Conservation (phyloP, 495 filamentous ascomycete species). For the Daldinia loculata region DNA sequence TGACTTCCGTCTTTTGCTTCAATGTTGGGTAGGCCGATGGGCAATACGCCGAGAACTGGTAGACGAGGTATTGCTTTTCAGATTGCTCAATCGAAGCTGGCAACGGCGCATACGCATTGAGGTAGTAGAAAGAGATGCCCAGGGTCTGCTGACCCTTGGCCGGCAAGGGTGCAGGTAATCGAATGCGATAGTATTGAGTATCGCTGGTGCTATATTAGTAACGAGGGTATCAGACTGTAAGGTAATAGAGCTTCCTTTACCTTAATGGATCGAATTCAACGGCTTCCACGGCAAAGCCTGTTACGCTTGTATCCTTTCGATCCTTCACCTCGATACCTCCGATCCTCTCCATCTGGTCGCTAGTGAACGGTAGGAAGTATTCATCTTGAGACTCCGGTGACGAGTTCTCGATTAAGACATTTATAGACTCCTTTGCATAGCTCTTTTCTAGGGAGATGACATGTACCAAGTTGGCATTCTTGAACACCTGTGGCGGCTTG, state of each 20-base stretch:
- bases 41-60: slow-evolving; percentile 82
- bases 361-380: slow-evolving; percentile 88
- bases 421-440: slow-evolving; percentile 87
- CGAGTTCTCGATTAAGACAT: slow-evolving; percentile 92
- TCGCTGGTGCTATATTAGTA: slow-evolving; percentile 60
- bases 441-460: slow-evolving; percentile 91
- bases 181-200: slow-evolving; percentile 84
- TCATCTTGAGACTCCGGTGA: slow-evolving; percentile 76
- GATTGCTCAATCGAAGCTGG: slow-evolving; percentile 81
- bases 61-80: slow-evolving; percentile 86
- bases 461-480: slow-evolving; percentile 89
- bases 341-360: slow-evolving; percentile 73
- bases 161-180: slow-evolving; percentile 75
- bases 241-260: slow-evolving; percentile 48
- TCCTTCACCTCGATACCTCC: slow-evolving; percentile 91
- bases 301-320: slow-evolving; percentile 77
- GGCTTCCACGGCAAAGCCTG: slow-evolving; percentile 71
- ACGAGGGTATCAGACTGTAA: slow-evolving; percentile 8
- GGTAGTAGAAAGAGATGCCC: slow-evolving; percentile 81
- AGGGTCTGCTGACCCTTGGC: slow-evolving; percentile 82
- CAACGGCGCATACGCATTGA: slow-evolving; percentile 77
- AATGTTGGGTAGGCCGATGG: slow-evolving; percentile 81
- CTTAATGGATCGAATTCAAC: slow-evolving; percentile 70
- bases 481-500: slow-evolving; percentile 88
- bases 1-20: slow-evolving; percentile 97